Evolutionary conservation across 768 basidiomycete genomes (phyloP), one percentile per base, ranked within the genome.

Genomic region (Crassisporium funariophilum): DNA sequence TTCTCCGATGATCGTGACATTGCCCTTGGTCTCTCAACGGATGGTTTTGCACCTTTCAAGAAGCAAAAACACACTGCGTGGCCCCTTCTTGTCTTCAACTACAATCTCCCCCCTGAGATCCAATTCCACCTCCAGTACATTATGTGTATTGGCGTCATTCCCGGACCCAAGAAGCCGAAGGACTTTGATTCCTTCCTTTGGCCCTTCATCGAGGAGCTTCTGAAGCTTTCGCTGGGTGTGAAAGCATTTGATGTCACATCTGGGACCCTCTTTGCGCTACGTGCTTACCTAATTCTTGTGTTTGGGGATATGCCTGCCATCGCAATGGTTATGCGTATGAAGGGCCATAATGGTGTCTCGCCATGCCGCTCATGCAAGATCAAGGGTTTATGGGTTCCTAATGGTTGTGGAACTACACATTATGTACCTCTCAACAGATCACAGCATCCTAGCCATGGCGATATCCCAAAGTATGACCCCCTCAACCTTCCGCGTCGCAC

Each of bases 31-130:
- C 39, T 77, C 1, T 69, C 67, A 0, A 64, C 65, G 0, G 75
- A 81, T 56, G 70, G 77, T 0, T 75, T 75, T 50, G 49, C 59
- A 0, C 62, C 69, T 4, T 73, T 68, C 50, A 66, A 67, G 27
- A 47, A 59, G 1, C 56, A 60, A 0, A 57, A 57, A 2, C 47
- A 58, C 5, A 70, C 72, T 0, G 63, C 64, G 7, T 77, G 71
- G 58, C 77, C 74, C 0, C 47, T 78, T 4, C 38, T 78, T 9
- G 21, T 73, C 0, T 63, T 68, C 45, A 73, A 74, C 47, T 71
- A 67, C 55, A 78, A 78, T 41, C 56, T 78, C 0, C 67, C 67
- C 2, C 76, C 75, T 0, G 56, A 70, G 12, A 47, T 68, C 5
- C 63, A 62, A 3, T 64, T 59, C 20, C 68, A 67, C 17, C 41